phyloP scores from a whole-genome alignment of 148 eudicot genomes.

The Persicaria tinctoria region DNA sequence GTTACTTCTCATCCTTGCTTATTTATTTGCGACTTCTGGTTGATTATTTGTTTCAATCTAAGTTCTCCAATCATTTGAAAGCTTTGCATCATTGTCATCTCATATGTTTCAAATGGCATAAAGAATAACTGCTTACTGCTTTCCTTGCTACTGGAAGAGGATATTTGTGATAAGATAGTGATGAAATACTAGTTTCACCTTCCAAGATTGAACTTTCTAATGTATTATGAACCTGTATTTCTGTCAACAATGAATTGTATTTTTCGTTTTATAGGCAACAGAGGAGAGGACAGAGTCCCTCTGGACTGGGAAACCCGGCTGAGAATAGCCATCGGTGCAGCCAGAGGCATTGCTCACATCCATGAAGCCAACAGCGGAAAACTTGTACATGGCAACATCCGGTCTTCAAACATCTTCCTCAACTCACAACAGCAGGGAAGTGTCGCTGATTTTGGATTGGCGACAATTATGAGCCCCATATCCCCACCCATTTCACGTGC shows the following conservation, averaged over 20 bases:
- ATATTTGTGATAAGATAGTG: too few species aligned
- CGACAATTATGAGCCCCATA: constrained; percentile 18
- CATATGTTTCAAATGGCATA: too few species aligned
- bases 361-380: constrained; percentile 16
- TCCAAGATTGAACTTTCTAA: background rate
- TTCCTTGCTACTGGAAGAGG: background rate
- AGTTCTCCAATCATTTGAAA: too few species aligned
- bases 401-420: constrained; percentile 26
- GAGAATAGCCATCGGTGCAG: constrained; percentile 25
- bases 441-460: constrained; percentile 21
- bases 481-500: constrained; percentile 18
- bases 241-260: background rate
- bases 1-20: background rate
- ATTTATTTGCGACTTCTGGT: background rate
- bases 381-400: constrained; percentile 28
- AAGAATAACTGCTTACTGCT: background rate
- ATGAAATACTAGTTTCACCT: background rate
- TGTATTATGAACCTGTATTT: background rate
- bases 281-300: constrained; percentile 21
- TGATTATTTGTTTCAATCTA: background rate
- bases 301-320: constrained; percentile 24
- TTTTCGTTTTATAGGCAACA: constrained; percentile 14
- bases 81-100: too few species aligned
- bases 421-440: constrained; percentile 19
- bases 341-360: constrained; percentile 23